Evolutionary conservation across 257 asterid genomes (phyloP), one percentile per base, ranked within the genome.

Genomic region (Gentiana straminea): DNA sequence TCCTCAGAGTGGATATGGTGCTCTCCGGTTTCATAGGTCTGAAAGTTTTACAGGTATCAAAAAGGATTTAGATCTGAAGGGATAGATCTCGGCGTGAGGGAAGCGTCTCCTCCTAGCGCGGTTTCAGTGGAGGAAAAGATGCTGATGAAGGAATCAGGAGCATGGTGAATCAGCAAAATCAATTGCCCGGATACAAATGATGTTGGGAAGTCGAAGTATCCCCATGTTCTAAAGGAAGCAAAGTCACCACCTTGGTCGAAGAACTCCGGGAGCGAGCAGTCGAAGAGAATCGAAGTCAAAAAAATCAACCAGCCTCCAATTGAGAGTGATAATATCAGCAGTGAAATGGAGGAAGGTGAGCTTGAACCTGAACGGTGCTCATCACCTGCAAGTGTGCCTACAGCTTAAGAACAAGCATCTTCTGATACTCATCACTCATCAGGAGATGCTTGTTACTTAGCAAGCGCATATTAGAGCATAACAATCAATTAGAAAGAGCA

Each of bases 271-370:
- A 91, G 96, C 62, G 98, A 87, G 78, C 92, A 77, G 58, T 78
- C 96, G 2, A 87, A 75, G 88, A 85, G 93, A 72, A 75, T 79
- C 41, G 98, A 87, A 67, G 66, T 81, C 54, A 82, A 81, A 82
- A 81, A 64, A 70, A 65, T 62, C 64, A 95, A 81, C 13, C 89
- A 79, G 52, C 61, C 75, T 72, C 89, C 75, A 0, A 78, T 75
- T 54, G 89, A 85, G 66, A 83, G 83, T 60, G 70, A 76, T 57
- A 83, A 84, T 32, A 81, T 71, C 55, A 73, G 86, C 73, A 78
- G 86, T 65, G 98, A 91, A 67, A 82, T 80, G 67, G 98, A 91
- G 66, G 98, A 91, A 75, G 98, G 98, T 66, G 98, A 91, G 66
- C 78, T 91, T 63, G 97, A 83, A 59, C 98, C 97, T 35, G 98